A percentile compares a stretch with the other conserved stretches of the same genome.
Conservation (phyloP, 371 early-diverging fungal genomes). For the Nematocida sp. region DNA sequence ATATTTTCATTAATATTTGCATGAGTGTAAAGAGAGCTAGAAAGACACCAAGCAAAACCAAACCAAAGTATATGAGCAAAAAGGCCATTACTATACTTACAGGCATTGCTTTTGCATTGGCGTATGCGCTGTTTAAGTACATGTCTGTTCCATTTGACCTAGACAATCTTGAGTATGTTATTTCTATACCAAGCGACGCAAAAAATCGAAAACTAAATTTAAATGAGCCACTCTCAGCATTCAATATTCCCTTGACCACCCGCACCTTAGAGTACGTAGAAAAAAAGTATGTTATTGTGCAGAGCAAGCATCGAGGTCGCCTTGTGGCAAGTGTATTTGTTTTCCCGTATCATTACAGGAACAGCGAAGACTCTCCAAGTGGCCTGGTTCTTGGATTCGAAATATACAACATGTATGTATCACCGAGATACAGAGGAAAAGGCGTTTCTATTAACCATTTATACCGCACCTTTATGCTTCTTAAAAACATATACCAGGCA, state of each 20-base stretch:
- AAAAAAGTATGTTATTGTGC: constrained; percentile 41
- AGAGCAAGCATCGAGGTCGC: background rate
- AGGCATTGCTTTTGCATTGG: background rate
- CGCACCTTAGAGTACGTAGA: background rate
- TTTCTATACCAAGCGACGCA: constrained; percentile 31
- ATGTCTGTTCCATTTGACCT: background rate
- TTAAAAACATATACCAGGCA: constrained; percentile 21
- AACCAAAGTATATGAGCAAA: background rate
- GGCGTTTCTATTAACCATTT: constrained; percentile 22
- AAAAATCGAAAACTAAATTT: background rate
- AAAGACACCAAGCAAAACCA: background rate
- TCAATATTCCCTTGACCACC: background rate
- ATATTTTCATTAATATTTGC: constrained; percentile 50
- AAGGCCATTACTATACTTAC: background rate
- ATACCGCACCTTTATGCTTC: constrained; percentile 24
- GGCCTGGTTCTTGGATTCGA: constrained; percentile 35
- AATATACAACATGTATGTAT: constrained; percentile 50
- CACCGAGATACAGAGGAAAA: constrained; percentile 21
- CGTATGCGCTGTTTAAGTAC: background rate
- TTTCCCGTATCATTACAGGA: constrained; percentile 27
- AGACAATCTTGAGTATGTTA: constrained; percentile 35
- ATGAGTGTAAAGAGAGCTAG: background rate
- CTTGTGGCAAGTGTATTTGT: constrained; percentile 46
- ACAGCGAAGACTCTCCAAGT: background rate
- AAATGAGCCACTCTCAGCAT: constrained; percentile 19